Evolutionary conservation across 73 alveolate genomes (phyloP), one percentile per base, ranked within the genome.

Genomic region (Paramecium caudatum): DNA sequence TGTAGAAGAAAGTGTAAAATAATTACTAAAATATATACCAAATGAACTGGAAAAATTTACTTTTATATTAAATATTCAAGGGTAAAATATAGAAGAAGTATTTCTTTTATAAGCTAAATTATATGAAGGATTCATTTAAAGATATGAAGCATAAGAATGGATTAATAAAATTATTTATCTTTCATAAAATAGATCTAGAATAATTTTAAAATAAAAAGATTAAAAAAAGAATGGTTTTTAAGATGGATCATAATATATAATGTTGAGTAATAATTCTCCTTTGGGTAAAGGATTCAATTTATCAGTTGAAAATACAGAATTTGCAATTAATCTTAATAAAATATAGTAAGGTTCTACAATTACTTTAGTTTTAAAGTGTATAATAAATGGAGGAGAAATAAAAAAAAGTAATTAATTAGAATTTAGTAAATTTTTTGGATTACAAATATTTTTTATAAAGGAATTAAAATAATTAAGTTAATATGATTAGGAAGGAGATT

Each of bases 221-320:
- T 10, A 55, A 23, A 55, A 55, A 55, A 55, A 55, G 23, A 55
- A 37, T 27, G 80, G 80, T 2, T 55, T 55, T 55, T 37, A 55
- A 55, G n/a, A n/a, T n/a, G 30, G 30, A 10, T 55, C 80, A 9
- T 10, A 55, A 55, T 55, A 55, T 27, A 55, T 55, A 43, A 55
- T 55, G 80, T 23, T 55, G 45, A 55, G 80, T 43, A 55, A 55
- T 23, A 55, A 5, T 23, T 27, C 30, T 5, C 23, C 23, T 55
- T 21, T 23, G 12, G 30, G 30, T 8, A 55, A 55, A 27, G 80
- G 80, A 9, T 55, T 4, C n/a, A 55, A 55, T 55, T 55, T 55
- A 55, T 27, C 80, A 21, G 80, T 55, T 10, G 80, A 55, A 23
- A 55, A 55, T 55, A 55, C 80, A 23, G 80, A 55, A 10, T 55